A percentile compares a stretch with the other conserved stretches of the same genome.
These are phyloP conservation scores for Prunella vulgaris DNA, from an alignment of 257 asterid genomes.

Conservation along the genomic window DNA sequence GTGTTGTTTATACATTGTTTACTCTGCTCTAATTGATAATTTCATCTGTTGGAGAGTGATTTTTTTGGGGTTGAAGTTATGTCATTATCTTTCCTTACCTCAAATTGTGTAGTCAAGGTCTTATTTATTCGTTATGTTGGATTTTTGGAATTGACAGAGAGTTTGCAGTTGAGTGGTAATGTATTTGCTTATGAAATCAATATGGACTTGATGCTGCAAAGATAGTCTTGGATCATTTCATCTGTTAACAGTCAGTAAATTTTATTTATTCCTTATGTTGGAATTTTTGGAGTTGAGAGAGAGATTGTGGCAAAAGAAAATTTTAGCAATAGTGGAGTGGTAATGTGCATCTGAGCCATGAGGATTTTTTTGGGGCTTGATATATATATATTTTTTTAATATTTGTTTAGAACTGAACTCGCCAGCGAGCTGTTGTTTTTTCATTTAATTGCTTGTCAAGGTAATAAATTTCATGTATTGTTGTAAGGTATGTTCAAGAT, in stretches of 20 bases:
- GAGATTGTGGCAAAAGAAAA: neutral
- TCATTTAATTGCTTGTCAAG: neutral
- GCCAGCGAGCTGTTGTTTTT: neutral
- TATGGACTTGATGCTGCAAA: neutral
- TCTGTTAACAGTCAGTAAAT: neutral
- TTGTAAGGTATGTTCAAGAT: neutral
- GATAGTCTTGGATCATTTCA: neutral
- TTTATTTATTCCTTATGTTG: neutral
- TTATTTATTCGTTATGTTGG: no score
- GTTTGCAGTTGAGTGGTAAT: neutral
- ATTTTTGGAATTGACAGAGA: neutral
- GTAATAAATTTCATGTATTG: neutral
- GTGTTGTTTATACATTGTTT: neutral
- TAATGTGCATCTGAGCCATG: neutral
- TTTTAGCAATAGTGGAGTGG: neutral
- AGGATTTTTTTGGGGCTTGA: neutral
- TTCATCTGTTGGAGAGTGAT: neutral
- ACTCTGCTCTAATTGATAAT: neutral
- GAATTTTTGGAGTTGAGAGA: neutral
- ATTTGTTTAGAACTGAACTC: neutral
- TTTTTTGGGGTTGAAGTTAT: no score
- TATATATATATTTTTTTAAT: neutral
- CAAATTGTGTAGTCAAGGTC: no score
- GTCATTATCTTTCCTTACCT: no score
- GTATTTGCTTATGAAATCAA: conserved; percentile 1